These are phyloP conservation scores for Clathrus columnatus DNA, from an alignment of 768 basidiomycete genomes.

Conservation along the genomic window DNA sequence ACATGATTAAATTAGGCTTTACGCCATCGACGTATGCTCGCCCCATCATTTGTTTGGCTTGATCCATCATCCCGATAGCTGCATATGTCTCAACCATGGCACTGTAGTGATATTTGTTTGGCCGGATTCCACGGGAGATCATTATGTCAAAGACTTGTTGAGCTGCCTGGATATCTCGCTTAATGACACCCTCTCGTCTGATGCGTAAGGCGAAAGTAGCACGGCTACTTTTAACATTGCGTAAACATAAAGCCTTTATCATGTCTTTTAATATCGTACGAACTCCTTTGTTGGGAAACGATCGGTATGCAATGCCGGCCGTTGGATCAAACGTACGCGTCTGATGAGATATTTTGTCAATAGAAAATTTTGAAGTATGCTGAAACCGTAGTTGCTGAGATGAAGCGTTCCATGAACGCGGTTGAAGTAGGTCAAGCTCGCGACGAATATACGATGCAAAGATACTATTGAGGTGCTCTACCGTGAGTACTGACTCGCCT, in stretches of 20 bases:
- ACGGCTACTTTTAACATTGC: constrained; percentile 45
- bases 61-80: constrained; percentile 46
- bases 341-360: not conserved
- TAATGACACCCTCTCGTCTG: constrained; percentile 47
- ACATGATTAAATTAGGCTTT: constrained; percentile 55
- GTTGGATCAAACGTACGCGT: constrained; percentile 36
- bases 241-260: constrained; percentile 36
- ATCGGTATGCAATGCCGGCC: constrained; percentile 34
- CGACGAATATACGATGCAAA: constrained; percentile 42
- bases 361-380: not conserved
- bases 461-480: constrained; percentile 49
- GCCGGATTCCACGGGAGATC: constrained; percentile 58
- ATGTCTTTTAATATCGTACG: constrained; percentile 31
- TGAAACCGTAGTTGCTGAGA: constrained; percentile 18
- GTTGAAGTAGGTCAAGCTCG: constrained; percentile 38
- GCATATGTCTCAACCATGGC: constrained; percentile 73
- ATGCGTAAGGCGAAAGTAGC: constrained; percentile 56
- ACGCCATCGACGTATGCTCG: constrained; percentile 42
- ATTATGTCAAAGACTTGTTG: constrained; percentile 48
- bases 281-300: constrained; percentile 20
- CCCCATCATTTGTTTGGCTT: constrained; percentile 48
- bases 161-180: constrained; percentile 42
- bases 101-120: constrained; percentile 63
- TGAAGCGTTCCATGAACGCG: constrained; percentile 38
- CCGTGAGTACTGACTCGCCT: constrained; percentile 35